Conservation (phyloP, 441 rosid genomes). For the Euphorbia corollata region DNA sequence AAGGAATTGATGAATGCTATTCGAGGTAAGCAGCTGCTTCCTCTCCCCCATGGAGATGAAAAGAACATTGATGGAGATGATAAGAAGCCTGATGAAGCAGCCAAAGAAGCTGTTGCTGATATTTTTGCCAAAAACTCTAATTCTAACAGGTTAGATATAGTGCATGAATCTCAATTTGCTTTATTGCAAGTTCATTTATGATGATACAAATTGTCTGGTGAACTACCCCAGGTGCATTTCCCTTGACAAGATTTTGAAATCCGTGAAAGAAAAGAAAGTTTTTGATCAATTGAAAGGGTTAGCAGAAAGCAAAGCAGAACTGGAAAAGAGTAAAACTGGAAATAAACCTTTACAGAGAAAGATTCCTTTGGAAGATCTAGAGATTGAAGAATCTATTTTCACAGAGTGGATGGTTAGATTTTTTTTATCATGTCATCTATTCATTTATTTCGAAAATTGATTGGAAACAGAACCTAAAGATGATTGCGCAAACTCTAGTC, state of each 20-base stretch:
- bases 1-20: conserved; percentile 41
- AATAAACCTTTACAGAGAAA: background rate
- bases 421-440: background rate
- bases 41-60: conserved; percentile 28
- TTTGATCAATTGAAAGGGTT: conserved; percentile 1
- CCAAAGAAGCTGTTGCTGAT: background rate
- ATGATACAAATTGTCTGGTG: background rate
- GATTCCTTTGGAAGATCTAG: conserved; percentile 28
- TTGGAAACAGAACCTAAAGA: too few species aligned
- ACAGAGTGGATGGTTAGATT: conserved; percentile 69
- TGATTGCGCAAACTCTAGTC: too few species aligned
- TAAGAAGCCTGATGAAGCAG: conserved; percentile 18
- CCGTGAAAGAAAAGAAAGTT: conserved; percentile 1
- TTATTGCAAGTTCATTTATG: background rate
- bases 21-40: conserved; percentile 35
- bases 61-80: conserved; percentile 33
- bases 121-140: background rate
- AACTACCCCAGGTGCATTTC: background rate
- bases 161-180: too few species aligned
- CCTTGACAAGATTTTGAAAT: background rate
- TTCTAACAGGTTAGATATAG: background rate
- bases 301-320: background rate
- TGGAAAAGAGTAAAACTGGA: background rate
- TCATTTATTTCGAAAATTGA: background rate
- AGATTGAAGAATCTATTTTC: conserved; percentile 49